A percentile compares a stretch with the other conserved stretches of the same genome.
phyloP scores from a whole-genome alignment of 768 basidiomycete species.

The Amanita subjunquillea region DNA sequence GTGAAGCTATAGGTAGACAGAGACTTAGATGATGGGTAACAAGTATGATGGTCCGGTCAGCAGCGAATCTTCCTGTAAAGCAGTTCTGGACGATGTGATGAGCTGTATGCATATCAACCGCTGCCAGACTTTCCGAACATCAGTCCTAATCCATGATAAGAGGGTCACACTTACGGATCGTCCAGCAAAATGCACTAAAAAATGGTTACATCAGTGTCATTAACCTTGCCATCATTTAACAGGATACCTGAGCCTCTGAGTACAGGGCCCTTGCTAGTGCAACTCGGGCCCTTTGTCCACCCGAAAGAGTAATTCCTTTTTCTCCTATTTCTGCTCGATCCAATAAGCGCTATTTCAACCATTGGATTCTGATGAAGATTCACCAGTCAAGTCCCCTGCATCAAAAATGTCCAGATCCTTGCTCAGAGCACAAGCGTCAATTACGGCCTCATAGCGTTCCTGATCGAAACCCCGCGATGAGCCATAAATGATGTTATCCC shows the following conservation, averaged over 20 bases:
- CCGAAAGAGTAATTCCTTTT: slow-evolving; percentile 67
- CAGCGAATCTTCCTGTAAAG: slow-evolving; percentile 49
- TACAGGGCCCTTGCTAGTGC: slow-evolving; percentile 77
- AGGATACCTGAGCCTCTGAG: slow-evolving; percentile 44
- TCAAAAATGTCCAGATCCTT: slow-evolving; percentile 65
- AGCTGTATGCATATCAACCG: slow-evolving; percentile 73
- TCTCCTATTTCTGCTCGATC: slow-evolving; percentile 56
- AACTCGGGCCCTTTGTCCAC: slow-evolving; percentile 65
- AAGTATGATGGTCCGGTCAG: slow-evolving; percentile 63
- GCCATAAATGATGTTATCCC: slow-evolving; percentile 75
- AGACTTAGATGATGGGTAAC: slow-evolving; percentile 78
- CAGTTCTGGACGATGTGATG: slow-evolving; percentile 57
- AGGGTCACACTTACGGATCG: slow-evolving; percentile 43
- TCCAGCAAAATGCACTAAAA: slow-evolving; percentile 51
- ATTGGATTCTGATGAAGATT: not conserved
- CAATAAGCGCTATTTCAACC: not conserved
- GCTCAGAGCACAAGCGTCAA: slow-evolving; percentile 68
- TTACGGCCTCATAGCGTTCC: slow-evolving; percentile 51
- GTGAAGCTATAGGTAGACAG: slow-evolving; percentile 57
- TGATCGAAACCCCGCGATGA: slow-evolving; percentile 47
- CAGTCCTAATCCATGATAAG: slow-evolving; percentile 10
- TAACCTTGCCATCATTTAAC: not conserved
- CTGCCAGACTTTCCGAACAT: slow-evolving; percentile 36
- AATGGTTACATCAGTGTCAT: not conserved
- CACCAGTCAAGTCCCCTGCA: slow-evolving; percentile 71